Conservation (phyloP, 495 filamentous ascomycete genomes). For the Aspergillus cristatus region DNA sequence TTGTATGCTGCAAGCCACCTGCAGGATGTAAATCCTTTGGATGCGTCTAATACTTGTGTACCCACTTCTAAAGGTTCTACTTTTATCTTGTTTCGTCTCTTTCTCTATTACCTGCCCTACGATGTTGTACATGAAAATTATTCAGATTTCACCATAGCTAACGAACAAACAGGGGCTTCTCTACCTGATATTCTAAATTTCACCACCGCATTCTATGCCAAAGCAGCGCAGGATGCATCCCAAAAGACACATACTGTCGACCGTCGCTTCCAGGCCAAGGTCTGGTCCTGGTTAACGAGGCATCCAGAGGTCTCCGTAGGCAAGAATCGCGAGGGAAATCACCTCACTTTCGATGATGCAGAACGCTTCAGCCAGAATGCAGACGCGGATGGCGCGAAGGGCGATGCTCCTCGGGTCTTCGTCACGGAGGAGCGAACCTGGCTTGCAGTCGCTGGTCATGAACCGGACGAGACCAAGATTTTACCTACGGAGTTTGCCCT, state of each 20-base stretch:
- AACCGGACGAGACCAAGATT: constrained; percentile 59
- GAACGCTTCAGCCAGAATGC: constrained; percentile 13
- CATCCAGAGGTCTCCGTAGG: constrained; percentile 46
- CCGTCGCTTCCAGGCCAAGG: constrained; percentile 39
- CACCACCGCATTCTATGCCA: constrained; percentile 32
- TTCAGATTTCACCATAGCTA: no score
- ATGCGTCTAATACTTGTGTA: background rate
- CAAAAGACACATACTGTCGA: constrained; percentile 29
- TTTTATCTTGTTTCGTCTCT: no score
- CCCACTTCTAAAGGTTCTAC: background rate
- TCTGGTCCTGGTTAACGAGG: constrained; percentile 47
- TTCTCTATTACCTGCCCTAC: no score
- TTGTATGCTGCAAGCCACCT: constrained; percentile 1
- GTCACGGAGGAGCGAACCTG: constrained; percentile 60
- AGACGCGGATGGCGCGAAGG: constrained; percentile 1
- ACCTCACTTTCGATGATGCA: constrained; percentile 37
- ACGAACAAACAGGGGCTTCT: constrained; percentile 27
- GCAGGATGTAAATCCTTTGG: constrained; percentile 1
- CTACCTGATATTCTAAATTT: constrained; percentile 28
- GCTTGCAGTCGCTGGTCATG: constrained; percentile 73
- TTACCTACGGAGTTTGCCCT: constrained; percentile 60
- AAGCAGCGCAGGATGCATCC: constrained; percentile 10
- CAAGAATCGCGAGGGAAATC: constrained; percentile 29
- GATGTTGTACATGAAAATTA: background rate
- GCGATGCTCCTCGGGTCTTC: constrained; percentile 36